Evolutionary conservation across 2,329 filamentous ascomycete species (phyloP).

Genomic region (Cryphonectria nitschkei): DNA sequence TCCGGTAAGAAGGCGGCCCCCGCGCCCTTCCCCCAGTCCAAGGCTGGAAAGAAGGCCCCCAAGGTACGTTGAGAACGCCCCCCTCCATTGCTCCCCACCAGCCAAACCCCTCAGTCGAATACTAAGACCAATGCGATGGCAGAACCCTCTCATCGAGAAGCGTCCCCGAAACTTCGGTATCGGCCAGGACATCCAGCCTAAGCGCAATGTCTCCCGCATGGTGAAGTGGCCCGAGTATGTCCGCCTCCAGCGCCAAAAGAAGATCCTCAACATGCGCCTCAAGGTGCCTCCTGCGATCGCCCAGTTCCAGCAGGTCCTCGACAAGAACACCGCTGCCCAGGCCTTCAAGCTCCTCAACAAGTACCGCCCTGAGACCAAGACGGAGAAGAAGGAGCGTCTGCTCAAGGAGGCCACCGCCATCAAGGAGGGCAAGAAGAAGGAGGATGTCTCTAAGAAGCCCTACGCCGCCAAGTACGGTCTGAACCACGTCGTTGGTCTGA

Average conservation of each 20-base stretch:
- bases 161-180: conserved; percentile 97
- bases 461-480: conserved; percentile 99
- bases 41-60: conserved; percentile 92
- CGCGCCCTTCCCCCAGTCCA: conserved; percentile 93
- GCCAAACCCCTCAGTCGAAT: background rate
- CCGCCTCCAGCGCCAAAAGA: conserved; percentile 89
- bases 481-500: conserved; percentile 97
- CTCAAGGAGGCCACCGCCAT: conserved; percentile 97
- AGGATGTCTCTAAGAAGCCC: conserved; percentile 99
- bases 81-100: background rate
- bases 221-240: conserved; percentile 99
- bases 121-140: conserved; percentile 30
- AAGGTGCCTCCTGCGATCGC: conserved; percentile 98
- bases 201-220: conserved; percentile 95
- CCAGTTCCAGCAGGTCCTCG: conserved; percentile 96
- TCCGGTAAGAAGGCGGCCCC: conserved; percentile 96
- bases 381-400: conserved; percentile 99
- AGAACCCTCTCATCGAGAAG: conserved; percentile 99
- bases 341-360: conserved; percentile 99
- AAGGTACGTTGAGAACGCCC: conserved; percentile 71
- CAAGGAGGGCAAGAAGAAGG: conserved; percentile 99
- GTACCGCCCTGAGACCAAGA: conserved; percentile 99
- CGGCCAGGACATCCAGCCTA: conserved; percentile 97
- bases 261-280: conserved; percentile 97
- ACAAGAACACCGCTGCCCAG: conserved; percentile 96